Evolutionary conservation across 2,329 filamentous ascomycete genomes (phyloP), one percentile per base, ranked within the genome.

Genomic region (Calycina marina): DNA sequence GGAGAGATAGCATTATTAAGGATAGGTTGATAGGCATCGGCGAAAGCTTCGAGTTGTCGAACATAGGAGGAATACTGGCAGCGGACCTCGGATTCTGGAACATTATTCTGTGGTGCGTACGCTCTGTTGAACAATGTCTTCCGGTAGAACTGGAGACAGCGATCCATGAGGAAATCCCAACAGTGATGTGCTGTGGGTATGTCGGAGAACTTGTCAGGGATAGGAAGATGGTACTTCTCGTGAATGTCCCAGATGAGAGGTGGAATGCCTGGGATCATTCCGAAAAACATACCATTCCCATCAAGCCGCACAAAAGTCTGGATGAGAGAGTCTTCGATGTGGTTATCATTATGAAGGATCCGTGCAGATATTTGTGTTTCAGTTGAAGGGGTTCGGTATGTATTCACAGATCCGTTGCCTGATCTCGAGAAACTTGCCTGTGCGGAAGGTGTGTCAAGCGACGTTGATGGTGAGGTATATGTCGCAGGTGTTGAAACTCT

Each of bases 101-200:
- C 44, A 15, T 24, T 25, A 11, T 37, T 37, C 9, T 29, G 17
- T 8, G 41, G 40, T 14, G 40, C 34, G 16, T 41, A 47, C 9
- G 29, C 34, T 18, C 40, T 28, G 28, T 48, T 41, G 33, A 45
- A 51, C 2, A 40, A 31, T 6, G 43, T 44, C 3, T 41, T 43
- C 11, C 43, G 39, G 33, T 43, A 48, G 36, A 47, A 50, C 35
- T 48, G 43, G 8, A 50, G 30, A 5, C 40, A 36, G 15, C 45
- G 38, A 25, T 49, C 46, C 43, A 46, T 44, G 10, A 51, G 40
- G 34, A 47, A 46, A 28, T 51, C 49, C 48, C 49, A 51, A 27
- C 43, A 46, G 8, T 31, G 35, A 28, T 50, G 45, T 4, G 49
- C 49, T 6, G 37, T 34, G 4, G 32, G 27, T 26, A 48, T 45